Percentiles rank a stretch among this genome's conserved stretches.
These are phyloP conservation scores for Blastobotrys peoriensis DNA, from an alignment of 805 yeast genomes.

Conservation along the genomic window DNA sequence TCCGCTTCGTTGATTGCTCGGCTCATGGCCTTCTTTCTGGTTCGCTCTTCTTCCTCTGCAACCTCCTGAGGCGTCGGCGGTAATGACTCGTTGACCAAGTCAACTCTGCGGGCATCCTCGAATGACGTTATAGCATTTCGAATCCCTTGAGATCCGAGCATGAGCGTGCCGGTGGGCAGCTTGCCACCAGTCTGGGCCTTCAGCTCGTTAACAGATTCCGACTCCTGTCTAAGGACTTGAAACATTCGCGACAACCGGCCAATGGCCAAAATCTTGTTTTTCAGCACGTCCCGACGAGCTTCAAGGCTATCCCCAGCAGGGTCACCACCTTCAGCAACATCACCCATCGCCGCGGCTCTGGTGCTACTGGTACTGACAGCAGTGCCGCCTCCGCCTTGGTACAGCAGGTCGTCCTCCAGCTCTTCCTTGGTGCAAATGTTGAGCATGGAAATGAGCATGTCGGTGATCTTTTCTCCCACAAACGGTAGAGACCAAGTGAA, in stretches of 20 bases:
- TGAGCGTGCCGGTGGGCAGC: constrained; percentile 78
- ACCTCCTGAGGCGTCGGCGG: constrained; percentile 73
- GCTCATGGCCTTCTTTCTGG: constrained; percentile 33
- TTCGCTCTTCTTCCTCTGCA: constrained; percentile 38
- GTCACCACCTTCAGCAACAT: constrained; percentile 1
- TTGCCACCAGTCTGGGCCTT: constrained; percentile 63
- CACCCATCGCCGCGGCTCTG: constrained; percentile 11
- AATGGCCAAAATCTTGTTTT: constrained; percentile 88
- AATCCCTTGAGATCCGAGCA: constrained; percentile 78
- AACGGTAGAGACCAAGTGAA: constrained; percentile 97
- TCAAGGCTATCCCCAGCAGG: constrained; percentile 14
- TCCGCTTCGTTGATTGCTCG: constrained; percentile 25
- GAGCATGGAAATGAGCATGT: constrained; percentile 81
- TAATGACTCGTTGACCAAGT: constrained; percentile 74
- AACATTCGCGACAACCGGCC: constrained; percentile 95
- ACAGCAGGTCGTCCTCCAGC: constrained; percentile 51
- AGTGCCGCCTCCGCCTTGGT: constrained; percentile 1
- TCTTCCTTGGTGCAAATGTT: constrained; percentile 96
- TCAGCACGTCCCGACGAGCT: constrained; percentile 43
- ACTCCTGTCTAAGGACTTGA: constrained; percentile 77
- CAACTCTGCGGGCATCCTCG: constrained; percentile 78
- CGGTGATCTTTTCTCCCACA: constrained; percentile 94
- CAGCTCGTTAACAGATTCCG: constrained; percentile 77
- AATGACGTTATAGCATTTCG: constrained; percentile 62
- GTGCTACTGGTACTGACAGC: constrained; percentile 5